Percentiles rank a stretch among this genome's conserved stretches.
Conservation (phyloP, 2,329 filamentous ascomycete species). For the Hyphodiscus sp. region DNA sequence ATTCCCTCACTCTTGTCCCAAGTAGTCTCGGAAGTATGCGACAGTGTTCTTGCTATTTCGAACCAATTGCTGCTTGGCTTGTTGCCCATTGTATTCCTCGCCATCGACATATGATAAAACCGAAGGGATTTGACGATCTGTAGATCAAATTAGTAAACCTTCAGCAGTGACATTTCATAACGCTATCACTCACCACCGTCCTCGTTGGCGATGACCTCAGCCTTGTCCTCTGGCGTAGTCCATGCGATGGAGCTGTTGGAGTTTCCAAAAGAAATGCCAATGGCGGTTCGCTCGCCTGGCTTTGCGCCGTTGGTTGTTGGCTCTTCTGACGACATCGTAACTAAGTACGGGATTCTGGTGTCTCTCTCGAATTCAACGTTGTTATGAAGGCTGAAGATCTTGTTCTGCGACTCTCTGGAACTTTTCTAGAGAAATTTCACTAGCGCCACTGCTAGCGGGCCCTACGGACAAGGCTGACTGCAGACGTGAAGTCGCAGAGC, state of each 20-base stretch:
- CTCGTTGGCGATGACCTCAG: constrained; percentile 97
- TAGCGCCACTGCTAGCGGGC: constrained; percentile 20
- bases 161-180: neutral
- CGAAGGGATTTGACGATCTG: constrained; percentile 94
- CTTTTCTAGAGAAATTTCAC: constrained; percentile 27
- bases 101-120: constrained; percentile 91
- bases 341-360: neutral
- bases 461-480: constrained; percentile 25
- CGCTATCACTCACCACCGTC: constrained; percentile 68
- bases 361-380: neutral
- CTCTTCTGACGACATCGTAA: constrained; percentile 27
- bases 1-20: constrained; percentile 78
- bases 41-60: constrained; percentile 91
- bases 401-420: constrained; percentile 8
- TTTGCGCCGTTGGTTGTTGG: constrained; percentile 27
- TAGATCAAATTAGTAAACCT: constrained; percentile 7
- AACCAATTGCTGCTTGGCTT: constrained; percentile 89
- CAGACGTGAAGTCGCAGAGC: neutral
- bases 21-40: constrained; percentile 91
- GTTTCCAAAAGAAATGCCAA: constrained; percentile 97
- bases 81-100: constrained; percentile 92
- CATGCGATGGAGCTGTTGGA: constrained; percentile 96
- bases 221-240: constrained; percentile 88
- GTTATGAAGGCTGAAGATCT: constrained; percentile 1
- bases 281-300: constrained; percentile 61